Percentiles rank a stretch among this genome's conserved stretches.
Evolutionary conservation across 116 monocot species (phyloP).

Genomic region (Cymodocea nodosa): DNA sequence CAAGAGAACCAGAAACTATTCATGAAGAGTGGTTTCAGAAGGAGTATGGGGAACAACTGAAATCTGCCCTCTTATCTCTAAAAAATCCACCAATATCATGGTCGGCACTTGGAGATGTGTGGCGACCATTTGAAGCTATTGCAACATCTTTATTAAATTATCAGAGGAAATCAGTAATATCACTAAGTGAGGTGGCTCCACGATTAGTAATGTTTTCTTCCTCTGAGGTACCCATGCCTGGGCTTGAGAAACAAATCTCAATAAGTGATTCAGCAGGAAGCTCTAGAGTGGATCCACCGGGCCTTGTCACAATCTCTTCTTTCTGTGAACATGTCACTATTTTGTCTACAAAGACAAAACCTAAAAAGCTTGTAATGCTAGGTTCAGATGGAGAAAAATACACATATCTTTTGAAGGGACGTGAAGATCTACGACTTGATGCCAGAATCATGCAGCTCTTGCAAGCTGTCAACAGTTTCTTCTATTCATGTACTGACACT

Average conservation of each 20-base stretch:
- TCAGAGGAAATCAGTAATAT: slow-evolving; percentile 55
- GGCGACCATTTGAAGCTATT: slow-evolving; percentile 76
- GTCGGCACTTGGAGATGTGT: slow-evolving; percentile 52
- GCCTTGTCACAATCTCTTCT: slow-evolving; percentile 73
- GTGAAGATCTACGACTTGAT: slow-evolving; percentile 98
- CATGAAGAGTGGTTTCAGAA: slow-evolving; percentile 89
- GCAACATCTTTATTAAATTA: slow-evolving; percentile 66
- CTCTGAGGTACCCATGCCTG: slow-evolving; percentile 95
- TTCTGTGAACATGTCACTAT: slow-evolving; percentile 64
- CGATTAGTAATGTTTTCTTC: slow-evolving; percentile 46
- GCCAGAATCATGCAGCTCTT: slow-evolving; percentile 94
- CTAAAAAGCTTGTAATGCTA: slow-evolving; percentile 74
- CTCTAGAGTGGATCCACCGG: slow-evolving; percentile 17
- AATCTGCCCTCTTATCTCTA: slow-evolving; percentile 57
- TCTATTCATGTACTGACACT: slow-evolving; percentile 40
- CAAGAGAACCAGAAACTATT: slow-evolving; percentile 63
- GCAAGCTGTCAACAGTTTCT: slow-evolving; percentile 65
- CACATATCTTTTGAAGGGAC: slow-evolving; percentile 92
- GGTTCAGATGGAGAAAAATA: slow-evolving; percentile 91
- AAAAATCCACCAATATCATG: slow-evolving; percentile 74
- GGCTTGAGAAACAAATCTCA: slow-evolving; percentile 65
- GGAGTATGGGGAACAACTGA: slow-evolving; percentile 63
- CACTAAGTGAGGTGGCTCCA: slow-evolving; percentile 77
- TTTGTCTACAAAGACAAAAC: slow-evolving; percentile 92
- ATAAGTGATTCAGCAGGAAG: slow-evolving; percentile 9